These are phyloP conservation scores for Naganishia onofrii DNA, from an alignment of 768 basidiomycete genomes.

Conservation along the genomic window DNA sequence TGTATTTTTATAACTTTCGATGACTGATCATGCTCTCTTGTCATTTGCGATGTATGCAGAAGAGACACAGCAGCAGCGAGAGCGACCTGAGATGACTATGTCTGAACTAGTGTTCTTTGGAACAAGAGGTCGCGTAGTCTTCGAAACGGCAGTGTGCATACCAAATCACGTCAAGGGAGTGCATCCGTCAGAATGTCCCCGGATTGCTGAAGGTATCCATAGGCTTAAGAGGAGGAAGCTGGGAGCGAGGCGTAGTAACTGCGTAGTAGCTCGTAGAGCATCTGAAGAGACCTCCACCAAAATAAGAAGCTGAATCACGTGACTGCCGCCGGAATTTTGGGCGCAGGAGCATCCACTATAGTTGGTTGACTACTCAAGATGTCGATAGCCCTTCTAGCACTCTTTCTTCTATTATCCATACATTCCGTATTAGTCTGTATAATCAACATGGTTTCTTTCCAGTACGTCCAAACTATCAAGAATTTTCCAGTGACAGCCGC, in stretches of 20 bases:
- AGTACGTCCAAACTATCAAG: constrained; percentile 56
- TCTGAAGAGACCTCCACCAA: too few relatives aligned
- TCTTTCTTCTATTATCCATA: not conserved
- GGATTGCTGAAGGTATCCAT: too few relatives aligned
- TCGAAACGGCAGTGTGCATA: too few relatives aligned
- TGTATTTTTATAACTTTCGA: not conserved
- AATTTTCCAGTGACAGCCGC: constrained; percentile 9
- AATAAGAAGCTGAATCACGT: not conserved
- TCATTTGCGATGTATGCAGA: not conserved
- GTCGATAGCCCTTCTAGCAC: not conserved
- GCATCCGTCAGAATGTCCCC: too few relatives aligned
- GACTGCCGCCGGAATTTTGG: constrained; percentile 6
- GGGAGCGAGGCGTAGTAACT: too few relatives aligned
- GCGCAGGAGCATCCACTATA: constrained; percentile 22
- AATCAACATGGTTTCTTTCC: constrained; percentile 67
- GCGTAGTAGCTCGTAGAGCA: too few relatives aligned
- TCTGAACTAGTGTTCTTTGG: too few relatives aligned
- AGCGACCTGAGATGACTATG: too few relatives aligned
- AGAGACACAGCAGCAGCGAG: too few relatives aligned
- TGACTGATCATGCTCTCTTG: not conserved
- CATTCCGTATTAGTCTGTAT: not conserved
- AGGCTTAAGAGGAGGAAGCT: too few relatives aligned
- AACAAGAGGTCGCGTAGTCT: too few relatives aligned
- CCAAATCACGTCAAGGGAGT: too few relatives aligned
- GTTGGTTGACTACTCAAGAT: not conserved